These are phyloP conservation scores for Yamadazyma buinensis DNA, from an alignment of 1,139 yeast genomes.

Conservation along the genomic window DNA sequence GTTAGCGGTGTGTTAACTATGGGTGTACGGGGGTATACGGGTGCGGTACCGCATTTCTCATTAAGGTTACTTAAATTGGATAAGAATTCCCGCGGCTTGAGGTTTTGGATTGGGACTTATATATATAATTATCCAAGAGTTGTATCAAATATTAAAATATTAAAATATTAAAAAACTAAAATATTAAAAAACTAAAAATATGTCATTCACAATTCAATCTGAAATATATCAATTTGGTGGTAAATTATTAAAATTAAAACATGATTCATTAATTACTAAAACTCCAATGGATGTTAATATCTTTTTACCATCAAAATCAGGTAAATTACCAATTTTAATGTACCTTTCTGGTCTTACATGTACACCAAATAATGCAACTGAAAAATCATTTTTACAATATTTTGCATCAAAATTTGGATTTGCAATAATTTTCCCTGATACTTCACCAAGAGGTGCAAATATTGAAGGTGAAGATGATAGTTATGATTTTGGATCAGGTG, in stretches of 20 bases:
- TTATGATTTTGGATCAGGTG: conserved; percentile 93
- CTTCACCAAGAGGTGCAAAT: conserved; percentile 93
- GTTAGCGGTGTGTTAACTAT: not conserved
- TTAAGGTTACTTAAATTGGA: too few species aligned
- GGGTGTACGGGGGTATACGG: conserved; percentile 2
- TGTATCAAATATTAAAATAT: too few species aligned
- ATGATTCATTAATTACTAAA: conserved; percentile 60
- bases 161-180: too few species aligned
- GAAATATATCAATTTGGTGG: conserved; percentile 75
- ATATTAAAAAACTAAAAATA: too few species aligned
- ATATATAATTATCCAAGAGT: too few species aligned
- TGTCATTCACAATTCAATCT: conserved; percentile 44
- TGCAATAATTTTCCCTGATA: conserved; percentile 90
- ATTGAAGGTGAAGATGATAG: conserved; percentile 77
- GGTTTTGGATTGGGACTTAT: too few species aligned
- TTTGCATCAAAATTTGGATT: conserved; percentile 80
- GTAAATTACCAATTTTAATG: conserved; percentile 64
- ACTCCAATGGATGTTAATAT: conserved; percentile 82
- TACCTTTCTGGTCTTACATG: conserved; percentile 91
- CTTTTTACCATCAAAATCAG: conserved; percentile 43
- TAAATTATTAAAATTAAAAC: conserved; percentile 67
- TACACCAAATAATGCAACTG: conserved; percentile 91
- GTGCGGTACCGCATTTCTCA: too few species aligned
- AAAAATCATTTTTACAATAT: conserved; percentile 84
- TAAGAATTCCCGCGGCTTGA: too few species aligned